Base-by-base conservation (phyloP, 306 rosid species). In the Erythrophleum fordii region DNA sequence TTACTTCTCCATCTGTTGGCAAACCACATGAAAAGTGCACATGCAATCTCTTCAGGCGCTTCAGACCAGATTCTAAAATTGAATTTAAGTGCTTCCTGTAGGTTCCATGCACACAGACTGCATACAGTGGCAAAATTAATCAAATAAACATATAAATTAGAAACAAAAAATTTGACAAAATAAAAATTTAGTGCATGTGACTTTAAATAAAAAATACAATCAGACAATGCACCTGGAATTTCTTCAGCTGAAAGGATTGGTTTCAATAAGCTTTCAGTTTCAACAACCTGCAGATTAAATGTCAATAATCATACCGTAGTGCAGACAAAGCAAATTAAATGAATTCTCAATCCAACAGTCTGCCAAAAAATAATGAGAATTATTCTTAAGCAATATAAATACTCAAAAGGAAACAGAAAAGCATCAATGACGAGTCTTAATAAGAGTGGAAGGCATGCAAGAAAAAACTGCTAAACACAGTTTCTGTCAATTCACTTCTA, bases 71-170 rank as follows among this genome's bases (percentile, higher is more conserved):
- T 72, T 73, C 86, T 67, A 93, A 81, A 83, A 95, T 95, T 20
- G 93, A 89, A 48, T 91, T 92, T 88, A 93, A 80, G 85, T 93
- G 90, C 80, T 73, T 90, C 85, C 76, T 86, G 74, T 93, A 95
- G 59, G 99, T 91, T 23, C 98, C 98, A 78, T 95, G 99, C 53
- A 93, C 97, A 37, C 98, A 95, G 41, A 95, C 99, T 95, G 93
- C 88, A 87, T 39, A 61, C 42, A 55, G 52, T 11, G 58, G 48
- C 66, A 81, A 80, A 81, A 76, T 39, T 51, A 67, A 73, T 22
- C 75, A 65, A 48, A 52, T 28, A 72, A 56, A 28, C 71, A 69
- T 59, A 70, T 29, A 56, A 46, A 85, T 29, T 35, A n/a, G 45
- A 1, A 64, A 68, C 14, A 23, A 11, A 6, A 41, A 17, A 67